Evolutionary conservation across 768 basidiomycete genomes (phyloP), one percentile per base, ranked within the genome.

Genomic region (Xanthoconium purpureum): DNA sequence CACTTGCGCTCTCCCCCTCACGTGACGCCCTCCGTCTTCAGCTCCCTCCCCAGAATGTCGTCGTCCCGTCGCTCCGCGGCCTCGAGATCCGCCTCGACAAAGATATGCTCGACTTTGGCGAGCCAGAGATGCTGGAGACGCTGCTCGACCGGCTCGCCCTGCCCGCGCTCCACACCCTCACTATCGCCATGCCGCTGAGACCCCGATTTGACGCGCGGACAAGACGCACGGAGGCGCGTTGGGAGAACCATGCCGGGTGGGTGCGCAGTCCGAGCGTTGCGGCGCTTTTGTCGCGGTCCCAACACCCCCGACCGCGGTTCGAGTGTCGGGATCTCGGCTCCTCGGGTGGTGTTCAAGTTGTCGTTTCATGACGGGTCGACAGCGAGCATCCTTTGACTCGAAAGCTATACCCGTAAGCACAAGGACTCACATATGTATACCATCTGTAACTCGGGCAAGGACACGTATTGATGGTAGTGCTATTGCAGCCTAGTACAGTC

Each of bases 71-170:
- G 5, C 54, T 72, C 6, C 33, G 29, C 28, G 17, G 10, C 9
- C 51, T 70, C 24, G 52, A 66, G 14, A 13, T 70, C 47, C 24
- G n/a, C 11, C 58, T 71, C n/a, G 61, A 66, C 50, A 52, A 17
- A 40, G 69, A 64, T 42, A 46, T 52, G 38, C 55, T 66, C 47
- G 50, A 62, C 4, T 63, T 66, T 44, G 66, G 64, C 13, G 50
- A 69, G 24, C 62, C 62, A 1, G 35, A 55, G 11, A 39, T 24
- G 20, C 39, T 72, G 8, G 58, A 48, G 39, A 47, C 20, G 40
- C 6, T 72, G 20, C 61, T 71, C 18, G 61, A 69, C 29, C 52
- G 6, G 7, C 54, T 71, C 14, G 63, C 51, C 24, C n/a, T 71
- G 12, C 65, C 69, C 2, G 47, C 57, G 10, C 40, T 71, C 2